A percentile compares a stretch with the other conserved stretches of the same genome.
Evolutionary conservation across 192 early-diverging fungal species (phyloP).

Genomic region (Geranomyces variabilis): DNA sequence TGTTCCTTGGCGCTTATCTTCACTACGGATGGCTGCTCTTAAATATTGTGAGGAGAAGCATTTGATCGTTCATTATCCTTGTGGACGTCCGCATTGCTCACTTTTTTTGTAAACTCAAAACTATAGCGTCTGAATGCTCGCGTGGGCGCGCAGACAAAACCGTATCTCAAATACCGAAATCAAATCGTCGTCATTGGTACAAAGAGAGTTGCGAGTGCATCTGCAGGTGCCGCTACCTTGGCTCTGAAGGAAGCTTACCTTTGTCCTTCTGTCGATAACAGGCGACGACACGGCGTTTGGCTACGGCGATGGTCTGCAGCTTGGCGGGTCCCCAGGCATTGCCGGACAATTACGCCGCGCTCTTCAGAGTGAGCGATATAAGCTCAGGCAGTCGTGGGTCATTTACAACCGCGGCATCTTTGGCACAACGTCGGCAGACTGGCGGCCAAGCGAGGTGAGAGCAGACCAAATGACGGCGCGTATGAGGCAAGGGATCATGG

Average conservation of each 20-base stretch:
- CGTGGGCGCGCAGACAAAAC: slow-evolving; percentile 16
- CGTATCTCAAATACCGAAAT: slow-evolving; percentile 27
- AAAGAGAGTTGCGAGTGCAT: no score
- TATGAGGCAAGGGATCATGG: no score
- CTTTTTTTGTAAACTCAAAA: no score
- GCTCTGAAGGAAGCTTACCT: background rate
- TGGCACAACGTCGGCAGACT: slow-evolving; percentile 42
- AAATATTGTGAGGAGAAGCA: background rate
- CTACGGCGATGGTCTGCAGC: slow-evolving; percentile 27
- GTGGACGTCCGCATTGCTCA: no score
- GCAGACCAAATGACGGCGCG: background rate
- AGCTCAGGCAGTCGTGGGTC: slow-evolving; percentile 42
- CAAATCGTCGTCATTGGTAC: slow-evolving; percentile 41
- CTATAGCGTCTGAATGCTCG: background rate
- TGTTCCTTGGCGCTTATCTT: slow-evolving; percentile 1
- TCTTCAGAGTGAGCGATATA: slow-evolving; percentile 28
- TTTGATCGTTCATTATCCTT: no score
- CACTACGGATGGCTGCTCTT: slow-evolving; percentile 5
- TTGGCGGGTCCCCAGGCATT: slow-evolving; percentile 34
- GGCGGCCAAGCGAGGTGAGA: slow-evolving; percentile 15
- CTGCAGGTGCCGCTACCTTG: background rate
- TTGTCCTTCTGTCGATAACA: background rate
- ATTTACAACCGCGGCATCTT: slow-evolving; percentile 39
- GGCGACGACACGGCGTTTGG: slow-evolving; percentile 49
- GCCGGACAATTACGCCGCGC: slow-evolving; percentile 32